These are phyloP conservation scores for Kwoniella pini DNA, from an alignment of 768 basidiomycete species.

Conservation along the genomic window DNA sequence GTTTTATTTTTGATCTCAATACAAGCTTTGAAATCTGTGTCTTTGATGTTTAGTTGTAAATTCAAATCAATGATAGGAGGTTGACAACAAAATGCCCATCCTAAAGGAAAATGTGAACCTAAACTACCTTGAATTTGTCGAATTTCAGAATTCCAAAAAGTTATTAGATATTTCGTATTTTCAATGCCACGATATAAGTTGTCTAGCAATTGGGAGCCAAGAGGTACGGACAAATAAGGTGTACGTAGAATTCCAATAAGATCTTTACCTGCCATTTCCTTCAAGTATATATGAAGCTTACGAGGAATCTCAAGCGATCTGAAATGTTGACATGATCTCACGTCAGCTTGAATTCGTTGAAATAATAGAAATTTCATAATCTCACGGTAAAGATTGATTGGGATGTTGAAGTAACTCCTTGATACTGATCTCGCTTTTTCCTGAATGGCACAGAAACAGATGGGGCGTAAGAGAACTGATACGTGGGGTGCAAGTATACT, in stretches of 20 bases:
- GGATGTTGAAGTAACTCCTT: no score
- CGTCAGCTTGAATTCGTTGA: neutral
- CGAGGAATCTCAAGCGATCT: neutral
- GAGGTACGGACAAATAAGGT: neutral
- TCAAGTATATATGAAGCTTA: neutral
- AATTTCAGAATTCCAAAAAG: neutral
- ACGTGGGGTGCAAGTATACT: neutral
- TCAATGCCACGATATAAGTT: neutral
- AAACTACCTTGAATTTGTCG: neutral
- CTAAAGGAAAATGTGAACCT: neutral
- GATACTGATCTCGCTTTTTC: no score
- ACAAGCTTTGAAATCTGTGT: neutral
- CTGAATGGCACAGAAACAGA: no score
- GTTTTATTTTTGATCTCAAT: neutral
- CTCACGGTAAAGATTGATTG: no score
- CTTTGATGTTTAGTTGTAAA: neutral
- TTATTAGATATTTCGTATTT: neutral
- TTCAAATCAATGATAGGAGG: neutral
- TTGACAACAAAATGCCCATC: slow-evolving; percentile 1
- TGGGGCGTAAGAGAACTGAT: no score
- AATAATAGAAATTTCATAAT: no score
- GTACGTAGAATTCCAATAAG: neutral
- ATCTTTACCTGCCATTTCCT: neutral
- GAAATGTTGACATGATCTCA: neutral
- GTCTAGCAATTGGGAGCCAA: neutral